A percentile compares a stretch with the other conserved stretches of the same genome.
Conservation (phyloP, 176 grass and related monocot genomes). For the Oryza australiensis region DNA sequence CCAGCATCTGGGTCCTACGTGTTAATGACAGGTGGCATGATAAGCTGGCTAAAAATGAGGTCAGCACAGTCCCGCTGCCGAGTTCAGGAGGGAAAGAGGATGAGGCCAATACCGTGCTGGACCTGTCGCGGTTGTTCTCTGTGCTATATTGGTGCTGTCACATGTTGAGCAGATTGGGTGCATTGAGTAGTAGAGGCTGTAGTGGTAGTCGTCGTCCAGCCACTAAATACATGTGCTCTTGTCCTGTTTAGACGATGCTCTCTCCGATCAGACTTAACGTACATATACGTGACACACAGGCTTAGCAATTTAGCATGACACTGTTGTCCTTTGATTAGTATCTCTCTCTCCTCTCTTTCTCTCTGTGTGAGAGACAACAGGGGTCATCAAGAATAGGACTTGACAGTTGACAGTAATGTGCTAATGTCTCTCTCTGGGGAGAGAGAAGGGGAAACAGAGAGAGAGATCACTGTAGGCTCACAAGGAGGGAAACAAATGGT, state of each 20-base stretch:
- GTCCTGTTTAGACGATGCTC: constrained; percentile 34
- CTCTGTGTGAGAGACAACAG: background rate
- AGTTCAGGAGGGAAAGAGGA: constrained; percentile 40
- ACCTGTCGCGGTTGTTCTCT: constrained; percentile 85
- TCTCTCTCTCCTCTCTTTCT: background rate
- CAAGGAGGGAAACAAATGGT: constrained; percentile 33
- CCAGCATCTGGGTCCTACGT: background rate
- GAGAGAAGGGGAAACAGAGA: constrained; percentile 22
- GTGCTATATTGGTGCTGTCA: constrained; percentile 82
- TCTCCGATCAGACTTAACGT: constrained; percentile 1
- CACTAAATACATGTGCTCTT: constrained; percentile 56
- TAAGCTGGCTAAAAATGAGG: constrained; percentile 43
- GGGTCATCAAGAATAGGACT: constrained; percentile 13
- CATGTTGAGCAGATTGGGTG: constrained; percentile 71
- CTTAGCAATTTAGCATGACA: constrained; percentile 40
- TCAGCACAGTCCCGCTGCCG: constrained; percentile 46
- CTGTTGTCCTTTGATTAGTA: constrained; percentile 21
- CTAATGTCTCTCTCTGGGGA: background rate
- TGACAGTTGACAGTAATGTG: constrained; percentile 17
- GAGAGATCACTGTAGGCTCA: background rate
- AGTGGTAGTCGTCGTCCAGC: background rate
- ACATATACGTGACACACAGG: constrained; percentile 23
- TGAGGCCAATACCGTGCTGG: constrained; percentile 76
- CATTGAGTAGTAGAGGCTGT: constrained; percentile 39
- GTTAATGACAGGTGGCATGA: constrained; percentile 34